phyloP scores from a whole-genome alignment of 768 basidiomycete genomes.

The Serendipita sp. region DNA sequence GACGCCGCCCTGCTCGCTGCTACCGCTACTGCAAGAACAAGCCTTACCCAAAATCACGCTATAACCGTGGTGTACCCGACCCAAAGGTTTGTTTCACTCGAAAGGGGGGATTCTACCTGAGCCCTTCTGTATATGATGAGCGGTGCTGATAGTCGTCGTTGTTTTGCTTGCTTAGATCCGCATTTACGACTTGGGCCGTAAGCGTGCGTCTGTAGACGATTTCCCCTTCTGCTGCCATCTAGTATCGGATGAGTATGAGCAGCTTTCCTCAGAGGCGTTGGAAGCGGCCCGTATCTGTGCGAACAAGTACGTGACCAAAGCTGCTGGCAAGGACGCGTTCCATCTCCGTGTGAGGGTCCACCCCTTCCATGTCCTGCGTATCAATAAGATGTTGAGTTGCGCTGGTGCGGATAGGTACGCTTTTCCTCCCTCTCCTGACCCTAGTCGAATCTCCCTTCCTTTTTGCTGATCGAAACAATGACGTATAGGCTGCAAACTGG shows the following conservation, averaged over 20 bases:
- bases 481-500: slow-evolving; percentile 65
- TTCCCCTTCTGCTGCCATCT: slow-evolving; percentile 96
- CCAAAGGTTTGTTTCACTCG: slow-evolving; percentile 44
- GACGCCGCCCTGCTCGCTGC: slow-evolving; percentile 94
- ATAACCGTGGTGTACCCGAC: slow-evolving; percentile 98
- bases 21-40: slow-evolving; percentile 99
- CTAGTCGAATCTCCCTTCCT: background rate
- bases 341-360: slow-evolving; percentile 93
- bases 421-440: too few relatives aligned
- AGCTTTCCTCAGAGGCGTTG: slow-evolving; percentile 85
- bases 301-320: slow-evolving; percentile 99
- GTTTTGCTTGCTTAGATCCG: slow-evolving; percentile 45
- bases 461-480: background rate
- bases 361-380: slow-evolving; percentile 96
- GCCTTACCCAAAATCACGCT: slow-evolving; percentile 88
- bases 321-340: slow-evolving; percentile 96
- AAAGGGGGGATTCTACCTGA: background rate
- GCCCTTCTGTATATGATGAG: background rate
- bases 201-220: slow-evolving; percentile 91
- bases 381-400: slow-evolving; percentile 99
- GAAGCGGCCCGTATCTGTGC: slow-evolving; percentile 98
- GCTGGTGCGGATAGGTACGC: slow-evolving; percentile 91
- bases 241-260: slow-evolving; percentile 96
- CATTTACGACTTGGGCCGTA: slow-evolving; percentile 90
- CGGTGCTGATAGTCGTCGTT: background rate